Percentiles rank a stretch among this genome's conserved stretches.
phyloP scores from a whole-genome alignment of 345 rosid genomes.

The Lepidium africanum region DNA sequence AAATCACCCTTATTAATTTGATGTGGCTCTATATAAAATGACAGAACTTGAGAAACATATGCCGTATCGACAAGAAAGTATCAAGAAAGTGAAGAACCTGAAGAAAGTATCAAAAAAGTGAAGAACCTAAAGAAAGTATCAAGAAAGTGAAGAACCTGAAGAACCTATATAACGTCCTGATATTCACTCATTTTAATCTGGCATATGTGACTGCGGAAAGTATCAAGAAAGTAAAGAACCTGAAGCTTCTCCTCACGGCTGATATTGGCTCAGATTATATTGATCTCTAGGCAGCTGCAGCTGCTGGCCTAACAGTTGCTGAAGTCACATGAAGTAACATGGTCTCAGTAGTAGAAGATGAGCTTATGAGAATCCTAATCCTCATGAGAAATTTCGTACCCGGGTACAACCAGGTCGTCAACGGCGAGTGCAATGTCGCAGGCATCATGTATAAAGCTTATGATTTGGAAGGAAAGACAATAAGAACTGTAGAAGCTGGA shows the following conservation, averaged over 20 bases:
- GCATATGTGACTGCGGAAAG: conserved; percentile 86
- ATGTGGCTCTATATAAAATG: neutral
- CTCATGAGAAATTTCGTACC: conserved; percentile 82
- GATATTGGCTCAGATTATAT: conserved; percentile 95
- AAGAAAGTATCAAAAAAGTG: too few species aligned
- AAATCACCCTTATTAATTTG: too few species aligned
- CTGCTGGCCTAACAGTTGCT: conserved; percentile 83
- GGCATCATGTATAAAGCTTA: conserved; percentile 76
- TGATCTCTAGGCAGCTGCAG: conserved; percentile 81
- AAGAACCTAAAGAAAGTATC: too few species aligned
- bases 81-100: too few species aligned
- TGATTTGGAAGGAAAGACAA: conserved; percentile 92
- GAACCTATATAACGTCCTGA: too few species aligned
- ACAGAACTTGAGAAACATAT: conserved; percentile 86
- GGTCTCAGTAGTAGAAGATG: conserved; percentile 92
- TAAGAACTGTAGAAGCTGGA: conserved; percentile 88
- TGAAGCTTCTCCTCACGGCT: conserved; percentile 84
- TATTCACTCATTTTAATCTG: conserved; percentile 86
- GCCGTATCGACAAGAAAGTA: too few species aligned
- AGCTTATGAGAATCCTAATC: conserved; percentile 90
- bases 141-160: too few species aligned
- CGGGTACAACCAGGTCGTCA: conserved; percentile 69
- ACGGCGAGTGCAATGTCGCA: conserved; percentile 89
- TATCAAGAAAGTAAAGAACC: conserved; percentile 83
- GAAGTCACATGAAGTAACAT: conserved; percentile 92